Evolutionary conservation across 192 early-diverging fungal genomes (phyloP).

Genomic region (Nowakowskiella sp.): DNA sequence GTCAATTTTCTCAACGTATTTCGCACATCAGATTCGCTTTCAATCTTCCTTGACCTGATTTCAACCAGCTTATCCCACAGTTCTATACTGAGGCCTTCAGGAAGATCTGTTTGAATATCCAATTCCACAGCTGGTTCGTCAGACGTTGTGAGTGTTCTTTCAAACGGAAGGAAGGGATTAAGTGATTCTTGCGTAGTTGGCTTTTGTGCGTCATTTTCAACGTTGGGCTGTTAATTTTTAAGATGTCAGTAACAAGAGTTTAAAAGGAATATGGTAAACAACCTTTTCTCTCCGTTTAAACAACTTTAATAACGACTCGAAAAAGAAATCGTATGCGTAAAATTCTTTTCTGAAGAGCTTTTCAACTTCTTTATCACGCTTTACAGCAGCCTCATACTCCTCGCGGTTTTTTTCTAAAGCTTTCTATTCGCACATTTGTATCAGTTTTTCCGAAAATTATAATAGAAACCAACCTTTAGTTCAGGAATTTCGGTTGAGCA

Average conservation of each 20-base stretch:
- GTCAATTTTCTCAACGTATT: constrained; percentile 12
- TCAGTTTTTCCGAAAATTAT: constrained; percentile 2
- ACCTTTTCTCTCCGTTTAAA: constrained; percentile 35
- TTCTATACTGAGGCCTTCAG: constrained; percentile 39
- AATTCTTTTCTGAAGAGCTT: constrained; percentile 52
- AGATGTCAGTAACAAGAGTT: constrained; percentile 3
- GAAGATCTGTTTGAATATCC: constrained; percentile 18
- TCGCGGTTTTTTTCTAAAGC: constrained; percentile 45
- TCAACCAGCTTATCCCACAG: constrained; percentile 45
- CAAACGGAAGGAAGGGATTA: constrained; percentile 9
- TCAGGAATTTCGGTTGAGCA: constrained; percentile 41
- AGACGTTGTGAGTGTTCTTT: constrained; percentile 10
- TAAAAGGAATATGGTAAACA: neutral
- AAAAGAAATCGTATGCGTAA: constrained; percentile 27
- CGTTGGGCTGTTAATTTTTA: too few species aligned
- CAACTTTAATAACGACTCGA: constrained; percentile 33
- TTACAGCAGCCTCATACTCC: constrained; percentile 39
- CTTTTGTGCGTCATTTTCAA: neutral
- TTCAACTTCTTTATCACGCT: constrained; percentile 53
- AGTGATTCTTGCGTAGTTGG: neutral
- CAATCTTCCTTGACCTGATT: constrained; percentile 35
- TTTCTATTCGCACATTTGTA: constrained; percentile 26
- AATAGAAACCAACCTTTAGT: constrained; percentile 31
- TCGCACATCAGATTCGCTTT: constrained; percentile 32
- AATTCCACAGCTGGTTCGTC: constrained; percentile 21